These are phyloP conservation scores for Sphagnum fallax DNA, from an alignment of 228 moss, liverwort and hornwort genomes.

Conservation along the genomic window DNA sequence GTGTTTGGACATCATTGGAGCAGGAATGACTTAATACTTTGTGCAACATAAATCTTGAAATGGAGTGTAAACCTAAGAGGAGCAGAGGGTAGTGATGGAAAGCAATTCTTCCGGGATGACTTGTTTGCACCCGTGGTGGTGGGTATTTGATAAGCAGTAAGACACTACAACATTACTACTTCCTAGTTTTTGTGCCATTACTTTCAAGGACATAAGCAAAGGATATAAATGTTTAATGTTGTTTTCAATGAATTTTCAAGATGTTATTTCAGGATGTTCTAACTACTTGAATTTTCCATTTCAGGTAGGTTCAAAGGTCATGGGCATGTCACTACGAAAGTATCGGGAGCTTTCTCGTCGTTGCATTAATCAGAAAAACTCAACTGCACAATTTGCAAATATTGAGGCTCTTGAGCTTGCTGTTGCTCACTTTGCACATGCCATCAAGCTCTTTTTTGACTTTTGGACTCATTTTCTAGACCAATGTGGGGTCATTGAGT, in stretches of 20 bases:
- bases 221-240: neutral
- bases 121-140: neutral
- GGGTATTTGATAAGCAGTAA: neutral
- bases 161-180: neutral
- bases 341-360: neutral
- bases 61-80: neutral
- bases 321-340: neutral
- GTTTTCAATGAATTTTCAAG: neutral
- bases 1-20: neutral
- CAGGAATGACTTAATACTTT: neutral
- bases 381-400: neutral
- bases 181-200: neutral
- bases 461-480: neutral
- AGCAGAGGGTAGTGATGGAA: neutral
- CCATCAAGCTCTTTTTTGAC: neutral
- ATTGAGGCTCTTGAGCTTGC: neutral
- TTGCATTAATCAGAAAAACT: neutral
- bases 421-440: neutral
- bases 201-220: neutral
- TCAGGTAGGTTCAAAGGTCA: neutral
- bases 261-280: neutral
- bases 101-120: neutral
- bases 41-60: neutral
- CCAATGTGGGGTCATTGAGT: neutral
- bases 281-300: neutral